Conservation (phyloP, 768 basidiomycete genomes). For the Harrya chromipes region DNA sequence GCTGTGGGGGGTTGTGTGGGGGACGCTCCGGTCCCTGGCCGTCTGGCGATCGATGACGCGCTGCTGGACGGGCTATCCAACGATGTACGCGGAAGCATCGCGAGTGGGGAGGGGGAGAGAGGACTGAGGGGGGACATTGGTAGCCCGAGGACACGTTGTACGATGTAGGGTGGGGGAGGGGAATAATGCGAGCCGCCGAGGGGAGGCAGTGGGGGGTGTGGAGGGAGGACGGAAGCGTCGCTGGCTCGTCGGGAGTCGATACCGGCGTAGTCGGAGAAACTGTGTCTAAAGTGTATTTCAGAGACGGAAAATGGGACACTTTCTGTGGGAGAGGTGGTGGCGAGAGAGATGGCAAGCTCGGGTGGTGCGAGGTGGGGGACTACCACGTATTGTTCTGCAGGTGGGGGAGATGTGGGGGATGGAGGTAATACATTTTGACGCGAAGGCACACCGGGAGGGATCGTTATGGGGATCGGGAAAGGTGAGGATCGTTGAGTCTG, state of each 20-base stretch:
- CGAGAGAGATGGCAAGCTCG: constrained; percentile 23
- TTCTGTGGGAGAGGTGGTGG: constrained; percentile 50
- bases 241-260: constrained; percentile 34
- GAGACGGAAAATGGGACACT: constrained; percentile 56
- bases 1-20: not conserved
- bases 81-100: not conserved
- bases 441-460: constrained; percentile 33
- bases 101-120: not conserved
- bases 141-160: constrained; percentile 32
- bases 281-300: constrained; percentile 49
- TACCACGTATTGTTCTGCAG: constrained; percentile 25
- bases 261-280: constrained; percentile 29
- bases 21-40: constrained; percentile 3
- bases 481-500: constrained; percentile 25
- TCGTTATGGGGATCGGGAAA: constrained; percentile 47
- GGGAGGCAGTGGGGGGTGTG: constrained; percentile 41
- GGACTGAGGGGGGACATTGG: constrained; percentile 22
- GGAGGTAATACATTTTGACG: constrained; percentile 17
- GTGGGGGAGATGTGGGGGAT: constrained; percentile 9
- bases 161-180: constrained; percentile 29
- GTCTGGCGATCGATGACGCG: not conserved
- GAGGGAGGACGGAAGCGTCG: constrained; percentile 36
- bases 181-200: constrained; percentile 17
- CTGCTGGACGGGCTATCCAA: not conserved
- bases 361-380: constrained; percentile 25